Evolutionary conservation across 768 basidiomycete species (phyloP), one percentile per base, ranked within the genome.

Genomic region (Hydnomerulius pinastri): DNA sequence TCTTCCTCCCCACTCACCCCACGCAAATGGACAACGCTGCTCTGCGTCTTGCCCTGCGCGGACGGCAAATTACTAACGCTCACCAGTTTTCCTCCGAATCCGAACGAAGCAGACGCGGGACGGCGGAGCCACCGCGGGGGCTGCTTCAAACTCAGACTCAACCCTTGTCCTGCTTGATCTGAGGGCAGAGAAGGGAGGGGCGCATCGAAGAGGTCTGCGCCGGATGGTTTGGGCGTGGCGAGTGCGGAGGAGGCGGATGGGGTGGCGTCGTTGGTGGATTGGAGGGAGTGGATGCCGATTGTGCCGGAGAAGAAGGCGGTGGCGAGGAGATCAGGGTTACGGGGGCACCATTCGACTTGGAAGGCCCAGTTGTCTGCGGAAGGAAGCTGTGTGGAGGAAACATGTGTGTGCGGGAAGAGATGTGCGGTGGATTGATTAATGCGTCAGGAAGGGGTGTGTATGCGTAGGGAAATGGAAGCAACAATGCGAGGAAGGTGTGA

Each of bases 81-180:
- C 11, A 90, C 83, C 18, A 99, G 77, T 60, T 87, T 84, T 24
- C 96, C 96, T 4, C 94, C 92, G 58, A 94, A 98, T 0, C 95
- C 96, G 58, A 96, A 98, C 0, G 91, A 85, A 41, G 75, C 80
- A 0, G 87, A 85, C 0, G 80, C 76, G 1, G 96, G 92, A 17
- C 95, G 81, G 29, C 90, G 85, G 12, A 98, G 80, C 97, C 96
- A 98, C 61, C 92, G 95, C 1, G 96, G 96, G n/a, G 93, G 89
- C 60, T 95, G 92, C 64, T 90, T 90, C 55, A 98, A 82, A 0
- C 93, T 91, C 15, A 96, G 75, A 0, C 85, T 89, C 64, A 63
- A 50, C n/a, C 58, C 61, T 9, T 72, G 54, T 73, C 77, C 58
- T 73, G 77, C 13, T 67, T 74, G 41, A 74, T 77, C 43, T 73